Evolutionary conservation across 345 rosid species (phyloP), one percentile per base, ranked within the genome.

Genomic region (Pistacia vera): DNA sequence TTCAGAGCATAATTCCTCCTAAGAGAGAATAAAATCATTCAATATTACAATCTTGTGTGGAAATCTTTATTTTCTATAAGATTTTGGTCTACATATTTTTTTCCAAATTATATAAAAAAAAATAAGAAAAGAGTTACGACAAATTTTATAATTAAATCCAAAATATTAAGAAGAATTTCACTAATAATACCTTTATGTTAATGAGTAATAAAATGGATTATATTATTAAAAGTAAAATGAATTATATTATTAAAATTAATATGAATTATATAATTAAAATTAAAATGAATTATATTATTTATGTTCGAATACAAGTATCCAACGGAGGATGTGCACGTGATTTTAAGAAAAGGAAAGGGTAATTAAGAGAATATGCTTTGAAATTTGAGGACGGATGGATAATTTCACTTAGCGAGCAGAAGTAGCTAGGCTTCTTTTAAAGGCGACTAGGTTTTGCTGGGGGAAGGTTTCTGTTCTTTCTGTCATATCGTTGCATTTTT

Each of bases 321-420:
- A 54, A 14, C 0, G 13, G 56, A 11, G 56, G 46, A 72, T 5
- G 10, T 8, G 11, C 3, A 35, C 12, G 48, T 63, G 1, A 73
- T 35, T 74, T 7, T 1, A 5, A 12, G 20, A 63, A 52, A 20
- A 0, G 49, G 0, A 0, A 66, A 46, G 66, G 78, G 57, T 22
- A 67, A 66, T 18, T 58, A 12, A 46, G 72, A 46, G 38, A 68
- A 76, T 2, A 1, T 11, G 13, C 0, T 16, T 8, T 38, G 11
- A 61, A 62, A 8, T 25, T 61, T 9, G n/a, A 54, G 73, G 77
- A 25, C 71, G 41, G 22, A 28, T 17, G 1, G 30, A 30, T 77
- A 77, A 77, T 58, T 77, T 71, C 75, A 63, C 63, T 7, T n/a
- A 35, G 7, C 52, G 71, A 66, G 74, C 68, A 11, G 80, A 76